A percentile compares a stretch with the other conserved stretches of the same genome.
These are phyloP conservation scores for Trametes elegans DNA, from an alignment of 768 basidiomycete species.

Conservation along the genomic window DNA sequence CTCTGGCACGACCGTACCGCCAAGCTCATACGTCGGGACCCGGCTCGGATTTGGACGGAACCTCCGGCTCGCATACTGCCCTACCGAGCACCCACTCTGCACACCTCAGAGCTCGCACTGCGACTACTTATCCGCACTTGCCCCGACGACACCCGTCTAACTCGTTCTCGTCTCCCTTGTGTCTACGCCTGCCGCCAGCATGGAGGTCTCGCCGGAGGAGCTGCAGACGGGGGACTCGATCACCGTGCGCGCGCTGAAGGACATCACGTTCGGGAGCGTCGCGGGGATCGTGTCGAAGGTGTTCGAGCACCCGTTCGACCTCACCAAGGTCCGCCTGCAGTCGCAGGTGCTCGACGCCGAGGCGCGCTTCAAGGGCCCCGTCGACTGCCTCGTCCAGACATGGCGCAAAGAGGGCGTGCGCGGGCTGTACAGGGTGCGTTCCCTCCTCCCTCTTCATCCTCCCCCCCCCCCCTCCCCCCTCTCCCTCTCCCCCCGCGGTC, in stretches of 20 bases:
- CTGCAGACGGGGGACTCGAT: constrained; percentile 18
- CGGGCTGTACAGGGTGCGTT: constrained; percentile 83
- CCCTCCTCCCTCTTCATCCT: background rate
- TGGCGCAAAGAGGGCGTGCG: constrained; percentile 77
- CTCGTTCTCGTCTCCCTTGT: no score
- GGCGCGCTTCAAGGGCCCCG: constrained; percentile 75
- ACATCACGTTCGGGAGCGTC: constrained; percentile 32
- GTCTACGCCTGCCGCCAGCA: background rate
- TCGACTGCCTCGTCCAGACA: constrained; percentile 85
- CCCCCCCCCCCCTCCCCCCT: background rate
- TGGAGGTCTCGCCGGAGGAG: constrained; percentile 17
- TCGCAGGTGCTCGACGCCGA: constrained; percentile 77
- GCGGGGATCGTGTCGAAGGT: constrained; percentile 88
- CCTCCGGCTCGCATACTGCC: no score
- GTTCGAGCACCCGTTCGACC: constrained; percentile 93
- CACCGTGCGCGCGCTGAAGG: constrained; percentile 25
- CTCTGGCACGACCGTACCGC: no score
- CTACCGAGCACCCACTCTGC: no score
- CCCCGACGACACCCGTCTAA: no score
- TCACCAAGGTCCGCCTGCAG: constrained; percentile 93
- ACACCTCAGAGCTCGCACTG: no score
- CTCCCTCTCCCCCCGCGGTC: background rate
- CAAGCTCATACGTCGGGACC: no score
- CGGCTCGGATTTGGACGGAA: no score
- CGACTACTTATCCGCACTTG: no score